phyloP scores from a whole-genome alignment of 345 rosid species.

The Hibiscus mutabilis region DNA sequence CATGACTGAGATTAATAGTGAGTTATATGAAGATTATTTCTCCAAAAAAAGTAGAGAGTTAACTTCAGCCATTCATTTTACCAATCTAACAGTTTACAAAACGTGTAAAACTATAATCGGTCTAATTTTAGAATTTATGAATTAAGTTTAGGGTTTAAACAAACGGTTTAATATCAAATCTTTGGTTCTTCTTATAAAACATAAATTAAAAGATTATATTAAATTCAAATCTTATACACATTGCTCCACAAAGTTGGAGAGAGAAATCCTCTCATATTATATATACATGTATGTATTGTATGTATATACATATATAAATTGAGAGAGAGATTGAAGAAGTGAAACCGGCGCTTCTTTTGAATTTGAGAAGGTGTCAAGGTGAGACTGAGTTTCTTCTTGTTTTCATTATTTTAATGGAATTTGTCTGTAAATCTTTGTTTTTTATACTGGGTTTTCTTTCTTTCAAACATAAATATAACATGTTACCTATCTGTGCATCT shows the following conservation, averaged over 20 bases:
- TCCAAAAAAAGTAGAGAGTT: too few relatives aligned
- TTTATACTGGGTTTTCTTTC: neutral
- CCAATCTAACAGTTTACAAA: too few relatives aligned
- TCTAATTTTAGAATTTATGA: too few relatives aligned
- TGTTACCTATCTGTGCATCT: constrained; percentile 41
- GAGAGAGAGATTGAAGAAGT: neutral
- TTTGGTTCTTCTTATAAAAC: too few relatives aligned
- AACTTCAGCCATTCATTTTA: too few relatives aligned
- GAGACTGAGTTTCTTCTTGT: constrained; percentile 6
- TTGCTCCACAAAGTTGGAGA: constrained; percentile 31
- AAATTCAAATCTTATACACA: constrained; percentile 5
- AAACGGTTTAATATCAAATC: too few relatives aligned
- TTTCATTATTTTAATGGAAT: neutral
- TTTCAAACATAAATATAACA: neutral
- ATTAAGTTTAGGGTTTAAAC: too few relatives aligned
- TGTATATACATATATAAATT: too few relatives aligned
- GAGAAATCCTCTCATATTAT: neutral
- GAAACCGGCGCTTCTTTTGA: constrained; percentile 18
- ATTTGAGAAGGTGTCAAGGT: constrained; percentile 32
- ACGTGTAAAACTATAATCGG: too few relatives aligned
- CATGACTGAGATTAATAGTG: too few relatives aligned
- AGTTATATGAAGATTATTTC: too few relatives aligned
- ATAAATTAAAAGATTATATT: too few relatives aligned
- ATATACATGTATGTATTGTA: neutral
- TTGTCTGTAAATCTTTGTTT: neutral